phyloP scores from a whole-genome alignment of 2,329 filamentous ascomycete genomes.

The Chrysosphaeria jannelii region DNA sequence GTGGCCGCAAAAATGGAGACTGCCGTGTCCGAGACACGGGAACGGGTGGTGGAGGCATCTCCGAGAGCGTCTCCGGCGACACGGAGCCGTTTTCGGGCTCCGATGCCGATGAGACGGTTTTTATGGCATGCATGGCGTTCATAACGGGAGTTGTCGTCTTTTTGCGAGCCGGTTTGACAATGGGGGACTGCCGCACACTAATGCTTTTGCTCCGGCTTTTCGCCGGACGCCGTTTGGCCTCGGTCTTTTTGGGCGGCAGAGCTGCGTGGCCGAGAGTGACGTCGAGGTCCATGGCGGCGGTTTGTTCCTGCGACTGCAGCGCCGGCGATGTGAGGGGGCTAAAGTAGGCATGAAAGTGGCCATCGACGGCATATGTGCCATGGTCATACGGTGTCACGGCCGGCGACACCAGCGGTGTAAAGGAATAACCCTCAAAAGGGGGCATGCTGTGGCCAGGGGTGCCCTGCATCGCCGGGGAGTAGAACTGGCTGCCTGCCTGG shows the following conservation, averaged over 20 bases:
- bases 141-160: slow-evolving; percentile 24
- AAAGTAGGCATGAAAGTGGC: slow-evolving; percentile 39
- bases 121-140: slow-evolving; percentile 16
- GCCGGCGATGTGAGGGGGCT: slow-evolving; percentile 61
- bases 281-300: slow-evolving; percentile 11
- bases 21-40: slow-evolving; percentile 31
- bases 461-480: slow-evolving; percentile 21
- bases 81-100: slow-evolving; percentile 33
- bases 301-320: slow-evolving; percentile 37
- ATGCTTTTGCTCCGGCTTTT: slow-evolving; percentile 17
- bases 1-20: slow-evolving; percentile 35
- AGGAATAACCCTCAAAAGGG: slow-evolving; percentile 34
- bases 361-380: slow-evolving; percentile 30
- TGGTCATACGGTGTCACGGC: slow-evolving; percentile 60
- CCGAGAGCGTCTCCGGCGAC: slow-evolving; percentile 29
- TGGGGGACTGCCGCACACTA: slow-evolving; percentile 39
- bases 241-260: too few species aligned
- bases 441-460: slow-evolving; percentile 15
- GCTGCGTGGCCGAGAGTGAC: too few species aligned
- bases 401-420: slow-evolving; percentile 59
- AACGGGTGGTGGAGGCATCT: slow-evolving; percentile 37
- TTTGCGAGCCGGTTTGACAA: slow-evolving; percentile 32
- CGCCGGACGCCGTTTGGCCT: too few species aligned
- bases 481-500: slow-evolving; percentile 29
- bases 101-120: slow-evolving; percentile 11